Evolutionary conservation across 1,139 yeast species (phyloP), one percentile per base, ranked within the genome.

Genomic region (Tardiomyces digboiensis): DNA sequence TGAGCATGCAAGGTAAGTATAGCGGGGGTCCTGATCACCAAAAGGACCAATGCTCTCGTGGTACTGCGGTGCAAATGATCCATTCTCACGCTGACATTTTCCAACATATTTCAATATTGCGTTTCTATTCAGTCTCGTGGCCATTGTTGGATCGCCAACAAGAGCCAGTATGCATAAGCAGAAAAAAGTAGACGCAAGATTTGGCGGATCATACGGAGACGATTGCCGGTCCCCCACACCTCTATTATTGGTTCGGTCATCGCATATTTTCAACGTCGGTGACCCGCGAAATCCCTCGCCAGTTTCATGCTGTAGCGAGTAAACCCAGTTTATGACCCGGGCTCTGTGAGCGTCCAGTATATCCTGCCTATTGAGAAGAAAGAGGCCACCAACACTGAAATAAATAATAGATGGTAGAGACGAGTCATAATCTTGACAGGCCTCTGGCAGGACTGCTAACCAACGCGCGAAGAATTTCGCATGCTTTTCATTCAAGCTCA

Each of bases 1-100:
- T 1, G 82, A 72, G 2, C 75, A 65, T 0, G 95, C 96, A 52
- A 88, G 72, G 67, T 85, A 86, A 46, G 86, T 76, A 50, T 78
- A 78, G 46, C 97, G 66, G 44, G 85, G 61, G 60, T 88, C 97
- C 14, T 70, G 67, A 42, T 83, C 89, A 14, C 86, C 93, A 55
- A 66, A 72, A 1, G 74, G 74, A 0, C 70, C 64, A 14, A 38
- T 40, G 22, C 21, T 42, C 21, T 36, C 47, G 44, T 68, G 72
- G 44, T 77, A 68, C 14, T 72, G 66, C 1, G 84, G 82, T 33
- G 68, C 67, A 51, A 78, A 74, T 0, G 74, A 67, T 0, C 96
- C 96, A 39, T 65, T 58, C 2, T 55, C 51, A 0, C 70, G 53
- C 58, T 84, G 94, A 54, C 91, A 82, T 38, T 53, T 48, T 2